phyloP scores from a whole-genome alignment of 2,329 filamentous ascomycete genomes.

The Pseudogymnoascus pannorum region DNA sequence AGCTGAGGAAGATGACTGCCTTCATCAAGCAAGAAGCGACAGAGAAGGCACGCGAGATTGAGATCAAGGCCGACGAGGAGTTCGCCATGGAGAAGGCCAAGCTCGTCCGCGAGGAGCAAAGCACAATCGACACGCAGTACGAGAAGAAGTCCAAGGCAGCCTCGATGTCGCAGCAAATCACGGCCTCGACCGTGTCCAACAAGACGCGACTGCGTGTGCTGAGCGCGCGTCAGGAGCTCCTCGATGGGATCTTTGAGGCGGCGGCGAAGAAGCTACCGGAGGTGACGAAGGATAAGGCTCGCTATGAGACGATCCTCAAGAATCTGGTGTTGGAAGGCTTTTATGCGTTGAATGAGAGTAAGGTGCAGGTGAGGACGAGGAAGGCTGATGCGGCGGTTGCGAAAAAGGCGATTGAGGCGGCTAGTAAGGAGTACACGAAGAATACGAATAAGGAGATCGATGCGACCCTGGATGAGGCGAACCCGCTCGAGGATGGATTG shows the following conservation, averaged over 20 bases:
- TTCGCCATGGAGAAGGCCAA: slow-evolving; percentile 99
- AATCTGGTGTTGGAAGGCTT: slow-evolving; percentile 81
- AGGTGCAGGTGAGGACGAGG: slow-evolving; percentile 65
- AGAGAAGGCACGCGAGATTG: slow-evolving; percentile 95
- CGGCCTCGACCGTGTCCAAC: slow-evolving; percentile 90
- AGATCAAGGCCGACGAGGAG: slow-evolving; percentile 97
- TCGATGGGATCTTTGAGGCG: slow-evolving; percentile 82
- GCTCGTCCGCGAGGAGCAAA: slow-evolving; percentile 91
- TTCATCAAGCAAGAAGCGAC: slow-evolving; percentile 99
- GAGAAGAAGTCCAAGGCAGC: slow-evolving; percentile 99
- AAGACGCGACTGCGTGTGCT: slow-evolving; percentile 90
- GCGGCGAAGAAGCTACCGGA: slow-evolving; percentile 64
- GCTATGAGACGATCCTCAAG: slow-evolving; percentile 72
- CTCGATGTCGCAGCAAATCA: slow-evolving; percentile 97
- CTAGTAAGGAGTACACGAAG: slow-evolving; percentile 77
- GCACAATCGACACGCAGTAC: slow-evolving; percentile 85
- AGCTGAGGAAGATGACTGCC: slow-evolving; percentile 99
- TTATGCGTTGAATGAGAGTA: slow-evolving; percentile 78
- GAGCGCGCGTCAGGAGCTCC: slow-evolving; percentile 76
- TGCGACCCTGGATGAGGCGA: slow-evolving; percentile 68
- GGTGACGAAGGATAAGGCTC: slow-evolving; percentile 59
- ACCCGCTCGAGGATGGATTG: slow-evolving; percentile 74
- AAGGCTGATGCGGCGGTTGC: slow-evolving; percentile 71
- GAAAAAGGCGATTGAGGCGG: slow-evolving; percentile 70
- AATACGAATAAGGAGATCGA: slow-evolving; percentile 62